Percentiles rank a stretch among this genome's conserved stretches.
Conservation (phyloP, 305 asterid genomes). For the Galium porrigens region DNA sequence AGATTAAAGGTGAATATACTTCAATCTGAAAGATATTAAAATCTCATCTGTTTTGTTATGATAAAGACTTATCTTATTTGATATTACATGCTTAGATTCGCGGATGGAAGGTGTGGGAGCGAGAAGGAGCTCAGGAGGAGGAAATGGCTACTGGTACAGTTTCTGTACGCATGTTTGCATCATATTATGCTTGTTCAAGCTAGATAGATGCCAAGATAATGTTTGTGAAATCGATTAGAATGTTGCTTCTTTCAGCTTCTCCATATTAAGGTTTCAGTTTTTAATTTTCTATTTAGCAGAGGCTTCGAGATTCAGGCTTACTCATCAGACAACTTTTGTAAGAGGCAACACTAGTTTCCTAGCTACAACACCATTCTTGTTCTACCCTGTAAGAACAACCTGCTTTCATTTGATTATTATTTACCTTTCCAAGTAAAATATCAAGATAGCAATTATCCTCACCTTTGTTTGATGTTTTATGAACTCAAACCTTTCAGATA, state of each 20-base stretch:
- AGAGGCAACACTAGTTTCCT: constrained; percentile 21
- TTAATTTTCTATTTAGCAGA: constrained; percentile 9
- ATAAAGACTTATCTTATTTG: neutral
- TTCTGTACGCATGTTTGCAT: neutral
- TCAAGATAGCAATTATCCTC: neutral
- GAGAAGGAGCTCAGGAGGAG: constrained; percentile 22
- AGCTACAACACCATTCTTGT: constrained; percentile 16
- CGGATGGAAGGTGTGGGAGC: constrained; percentile 87
- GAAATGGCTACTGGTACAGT: constrained; percentile 39
- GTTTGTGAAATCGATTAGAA: neutral
- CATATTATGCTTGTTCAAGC: neutral
- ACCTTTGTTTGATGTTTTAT: neutral
- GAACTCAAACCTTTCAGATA: constrained; percentile 27
- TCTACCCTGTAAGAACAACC: constrained; percentile 19
- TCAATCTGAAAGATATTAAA: neutral
- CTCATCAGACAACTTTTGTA: constrained; percentile 25
- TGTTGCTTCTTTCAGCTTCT: neutral
- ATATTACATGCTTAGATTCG: constrained; percentile 41
- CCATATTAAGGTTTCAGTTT: neutral
- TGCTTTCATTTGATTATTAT: neutral
- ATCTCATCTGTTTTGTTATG: neutral
- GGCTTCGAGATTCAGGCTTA: constrained; percentile 23
- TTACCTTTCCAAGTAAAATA: neutral
- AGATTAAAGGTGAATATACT: constrained; percentile 50
- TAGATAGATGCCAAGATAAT: neutral